Percentiles rank a stretch among this genome's conserved stretches.
Evolutionary conservation across 139 green algal species (phyloP).

Genomic region (Spirogloea muscicola): DNA sequence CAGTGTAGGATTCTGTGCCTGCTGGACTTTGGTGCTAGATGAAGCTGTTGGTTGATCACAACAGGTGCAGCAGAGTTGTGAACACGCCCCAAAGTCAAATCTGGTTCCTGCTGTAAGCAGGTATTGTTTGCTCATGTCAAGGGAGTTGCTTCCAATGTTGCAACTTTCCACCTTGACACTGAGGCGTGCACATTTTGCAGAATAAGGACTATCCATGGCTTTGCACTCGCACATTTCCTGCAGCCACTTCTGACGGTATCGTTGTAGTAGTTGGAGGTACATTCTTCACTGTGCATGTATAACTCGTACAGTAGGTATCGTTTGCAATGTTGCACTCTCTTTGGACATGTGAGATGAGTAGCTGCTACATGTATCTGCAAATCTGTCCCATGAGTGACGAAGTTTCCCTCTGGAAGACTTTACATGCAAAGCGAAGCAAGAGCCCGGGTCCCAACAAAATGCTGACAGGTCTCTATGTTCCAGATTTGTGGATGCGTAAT

Average conservation of each 20-base stretch:
- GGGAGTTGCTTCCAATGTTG: too few species aligned
- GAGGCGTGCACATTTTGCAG: too few species aligned
- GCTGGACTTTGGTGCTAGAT: background rate
- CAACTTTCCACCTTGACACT: background rate
- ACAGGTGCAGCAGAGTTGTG: background rate
- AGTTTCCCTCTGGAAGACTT: too few species aligned
- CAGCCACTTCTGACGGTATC: too few species aligned
- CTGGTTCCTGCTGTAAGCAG: background rate
- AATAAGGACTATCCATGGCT: too few species aligned
- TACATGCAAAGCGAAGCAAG: too few species aligned
- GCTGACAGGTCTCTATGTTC: background rate
- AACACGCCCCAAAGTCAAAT: background rate
- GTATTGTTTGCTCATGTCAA: background rate
- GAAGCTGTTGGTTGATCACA: background rate
- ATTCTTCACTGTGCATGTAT: background rate
- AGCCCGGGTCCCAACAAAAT: too few species aligned
- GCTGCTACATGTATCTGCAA: background rate
- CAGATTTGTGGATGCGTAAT: constrained; percentile 7
- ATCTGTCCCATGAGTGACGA: too few species aligned
- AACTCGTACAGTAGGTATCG: background rate
- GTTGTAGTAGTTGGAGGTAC: too few species aligned
- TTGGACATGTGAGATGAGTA: background rate
- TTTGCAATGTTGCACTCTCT: background rate
- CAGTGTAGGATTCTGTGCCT: background rate
- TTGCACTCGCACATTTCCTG: too few species aligned